Evolutionary conservation across 1,139 yeast genomes (phyloP), one percentile per base, ranked within the genome.

Genomic region (Magnusiomyces fungicola): DNA sequence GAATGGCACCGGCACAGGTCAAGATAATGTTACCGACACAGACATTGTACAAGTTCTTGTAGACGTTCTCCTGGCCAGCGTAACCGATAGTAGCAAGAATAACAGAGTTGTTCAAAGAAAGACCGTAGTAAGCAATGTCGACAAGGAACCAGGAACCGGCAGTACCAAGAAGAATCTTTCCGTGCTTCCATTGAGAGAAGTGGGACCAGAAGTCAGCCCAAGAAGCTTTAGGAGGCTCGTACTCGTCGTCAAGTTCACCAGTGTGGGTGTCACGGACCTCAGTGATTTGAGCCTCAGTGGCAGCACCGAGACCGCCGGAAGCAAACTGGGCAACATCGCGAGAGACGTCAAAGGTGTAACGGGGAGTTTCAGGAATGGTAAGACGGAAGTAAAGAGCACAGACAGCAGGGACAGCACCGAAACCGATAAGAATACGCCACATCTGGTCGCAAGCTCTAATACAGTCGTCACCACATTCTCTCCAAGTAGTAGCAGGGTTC

Each of bases 91-190:
- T 78, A 64, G 79, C 76, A 68, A 88, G 84, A 94, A 62, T 90
- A 84, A 71, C 95, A 81, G 63, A 85, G 80, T 60, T 84, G 72
- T 56, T 79, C 63, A 90, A 87, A 58, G 95, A 80, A 70, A 83
- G 80, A 70, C 94, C 83, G 68, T 92, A 92, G 76, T 81, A 89
- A 54, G 97, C 96, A 66, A 92, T 87, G 75, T 92, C 98, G 70
- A 90, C 79, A 74, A 83, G 75, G 75, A 90, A 90, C 98, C 98
- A 92, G 46, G 95, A 83, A 68, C 90, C 94, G 58, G 97, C 95
- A 61, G 98, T 90, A 67, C 97, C 98, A 49, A 92, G 59, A 60
- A 92, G 75, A 83, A 51, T 79, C 73, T 83, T 85, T 70, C 86
- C 82, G 69, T 88, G 83, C 70, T 75, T 86, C 96, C 95, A 86